phyloP scores from a whole-genome alignment of 208 protist genomes.

The Crithidia thermophila region DNA sequence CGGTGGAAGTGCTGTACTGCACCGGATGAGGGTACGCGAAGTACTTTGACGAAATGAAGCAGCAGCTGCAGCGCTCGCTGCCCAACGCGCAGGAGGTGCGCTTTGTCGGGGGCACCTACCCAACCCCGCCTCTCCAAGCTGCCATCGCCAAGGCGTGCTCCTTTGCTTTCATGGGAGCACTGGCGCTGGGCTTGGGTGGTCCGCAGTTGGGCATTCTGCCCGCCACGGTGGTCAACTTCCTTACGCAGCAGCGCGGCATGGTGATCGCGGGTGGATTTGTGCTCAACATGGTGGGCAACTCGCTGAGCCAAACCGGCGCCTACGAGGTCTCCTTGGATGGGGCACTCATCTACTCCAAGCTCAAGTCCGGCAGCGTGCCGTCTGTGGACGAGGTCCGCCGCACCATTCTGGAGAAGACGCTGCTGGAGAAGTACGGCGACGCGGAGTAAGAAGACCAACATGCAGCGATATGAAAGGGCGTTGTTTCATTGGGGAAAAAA shows the following conservation, averaged over 20 bases:
- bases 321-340: constrained; percentile 79
- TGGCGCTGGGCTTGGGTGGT: constrained; percentile 40
- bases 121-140: constrained; percentile 42
- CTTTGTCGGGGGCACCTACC: constrained; percentile 52
- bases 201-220: constrained; percentile 44
- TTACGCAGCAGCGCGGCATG: constrained; percentile 45
- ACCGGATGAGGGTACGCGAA: constrained; percentile 81
- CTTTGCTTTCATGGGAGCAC: constrained; percentile 36
- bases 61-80: constrained; percentile 35
- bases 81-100: constrained; percentile 44
- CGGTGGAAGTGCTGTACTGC: constrained; percentile 61
- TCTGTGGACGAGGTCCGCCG: constrained; percentile 27
- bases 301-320: constrained; percentile 54
- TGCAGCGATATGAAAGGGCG: not conserved
- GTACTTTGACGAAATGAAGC: constrained; percentile 72
- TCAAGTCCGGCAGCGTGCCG: constrained; percentile 45
- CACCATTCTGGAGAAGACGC: constrained; percentile 42
- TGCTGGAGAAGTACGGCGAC: constrained; percentile 36
- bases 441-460: not conserved
- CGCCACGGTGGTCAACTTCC: constrained; percentile 25
- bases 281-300: constrained; percentile 57
- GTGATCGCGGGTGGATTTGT: constrained; percentile 56
- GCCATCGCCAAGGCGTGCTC: constrained; percentile 35
- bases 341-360: constrained; percentile 68
- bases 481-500: not conserved